Evolutionary conservation across 805 yeast species (phyloP), one percentile per base, ranked within the genome.

Genomic region (Suhomyces vadensis): DNA sequence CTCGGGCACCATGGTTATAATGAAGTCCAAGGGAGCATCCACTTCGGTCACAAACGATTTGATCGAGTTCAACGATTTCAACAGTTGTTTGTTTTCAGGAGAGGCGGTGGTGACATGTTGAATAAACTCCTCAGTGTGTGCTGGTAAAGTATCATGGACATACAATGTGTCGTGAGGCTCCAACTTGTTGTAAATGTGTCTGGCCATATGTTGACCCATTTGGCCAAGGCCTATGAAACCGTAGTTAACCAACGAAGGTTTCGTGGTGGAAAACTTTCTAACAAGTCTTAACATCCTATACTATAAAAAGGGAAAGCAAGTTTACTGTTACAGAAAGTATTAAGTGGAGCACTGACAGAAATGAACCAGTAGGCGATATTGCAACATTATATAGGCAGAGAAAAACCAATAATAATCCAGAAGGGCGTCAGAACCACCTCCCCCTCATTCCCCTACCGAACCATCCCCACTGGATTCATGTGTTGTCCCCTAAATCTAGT

Each of bases 181-280:
- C 44, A 73, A 55, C 43, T 69, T 63, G 43, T 64, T 62, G 53
- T 71, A 66, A 23, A 78, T 62, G 51, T 77, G 79, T 44, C 67
- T 59, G 14, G 81, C 81, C 82, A 77, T 77, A 51, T 74, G 75
- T 41, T 70, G 74, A 41, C 82, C 79, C 82, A 77, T 77, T 44
- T 74, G 75, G 23, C 82, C 82, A 23, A 78, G 63, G n/a, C 82
- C 82, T 33, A 77, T 71, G 61, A 77, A 77, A 22, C 82, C 82
- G 51, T 72, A 77, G 35, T 48, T 52, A 31, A 61, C 52, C 24
- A 31, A 35, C 10, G 39, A 42, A 5, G 47, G 36, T 5, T 31
- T 26, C 20, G 45, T 25, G 16, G 33, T 20, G 22, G 49, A 43
- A 26, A 37, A 40, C 22, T 23, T 39, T 19, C 49, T 45, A 3